Base-by-base conservation (phyloP, 2,329 filamentous ascomycete species). In the Dryadomyces quercus-mongolicae region DNA sequence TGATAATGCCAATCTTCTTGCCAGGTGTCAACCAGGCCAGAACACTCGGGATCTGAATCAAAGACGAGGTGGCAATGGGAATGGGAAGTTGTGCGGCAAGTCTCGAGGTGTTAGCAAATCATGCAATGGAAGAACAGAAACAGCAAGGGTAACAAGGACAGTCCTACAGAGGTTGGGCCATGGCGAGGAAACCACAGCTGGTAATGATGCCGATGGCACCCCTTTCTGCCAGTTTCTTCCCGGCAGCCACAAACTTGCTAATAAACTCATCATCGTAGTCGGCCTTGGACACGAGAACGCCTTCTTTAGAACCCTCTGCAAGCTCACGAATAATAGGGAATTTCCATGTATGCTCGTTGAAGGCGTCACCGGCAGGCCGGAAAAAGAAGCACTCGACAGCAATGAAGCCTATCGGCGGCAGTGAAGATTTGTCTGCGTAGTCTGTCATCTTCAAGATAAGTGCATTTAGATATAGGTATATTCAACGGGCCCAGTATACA, bases 1-100 rank as follows among this genome's bases (percentile, higher is more conserved):
- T 55, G n/a, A 55, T 48, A 8, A 55, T 45, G 44, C 54, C 54
- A 36, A 55, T 45, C 13, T 49, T 52, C 42, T 55, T 48, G 15
- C 18, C 34, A 3, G 49, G 54, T 9, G 54, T n/a, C 9, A 55
- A 36, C 49, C 49, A 50, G 6, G 48, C 48, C 8, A 50, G 34
- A 21, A 50, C 20, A 18, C 16, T 21, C 3, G 48, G 48, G 15
- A 55, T 48, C 44, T 55, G 54, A 16, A 55, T 49, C 9, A 55
- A 44, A 13, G 54, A 55, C 12, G 49, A 55, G 8, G 54, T 55
- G 31, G 49, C 54, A 25, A 55, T 49, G 18, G 54, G 54, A 13
- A 55, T 55, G 18, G 54, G 49, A 13, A 55, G 44, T 31, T 25
- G 34, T 18, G 21, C 40, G 34, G 49, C 49, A 8, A 52, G 31